These are phyloP conservation scores for Saturnispora sekii DNA, from an alignment of 805 yeast species.

Conservation along the genomic window DNA sequence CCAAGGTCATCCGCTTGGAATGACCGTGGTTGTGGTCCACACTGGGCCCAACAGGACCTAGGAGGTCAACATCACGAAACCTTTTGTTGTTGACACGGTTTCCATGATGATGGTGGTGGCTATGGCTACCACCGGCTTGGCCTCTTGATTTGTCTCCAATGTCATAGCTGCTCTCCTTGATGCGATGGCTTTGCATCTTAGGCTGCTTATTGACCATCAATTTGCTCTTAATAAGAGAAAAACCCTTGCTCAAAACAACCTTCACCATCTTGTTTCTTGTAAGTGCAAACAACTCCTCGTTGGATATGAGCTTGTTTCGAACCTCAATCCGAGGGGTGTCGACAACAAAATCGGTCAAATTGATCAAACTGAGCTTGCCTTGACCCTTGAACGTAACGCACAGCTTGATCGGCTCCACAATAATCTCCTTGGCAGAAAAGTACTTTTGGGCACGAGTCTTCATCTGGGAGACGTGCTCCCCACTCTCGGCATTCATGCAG, in stretches of 20 bases:
- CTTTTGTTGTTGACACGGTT: conserved; percentile 3
- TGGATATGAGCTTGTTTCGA: conserved; percentile 58
- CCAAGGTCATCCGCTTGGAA: background rate
- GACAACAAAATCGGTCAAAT: conserved; percentile 64
- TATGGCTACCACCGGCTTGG: background rate
- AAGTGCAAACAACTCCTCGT: conserved; percentile 53
- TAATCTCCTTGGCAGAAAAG: conserved; percentile 29
- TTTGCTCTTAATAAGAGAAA: conserved; percentile 71
- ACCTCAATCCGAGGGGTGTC: conserved; percentile 55
- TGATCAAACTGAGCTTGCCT: conserved; percentile 57
- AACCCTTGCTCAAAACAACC: conserved; percentile 54
- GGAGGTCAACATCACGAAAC: conserved; percentile 9
- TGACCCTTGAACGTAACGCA: conserved; percentile 73
- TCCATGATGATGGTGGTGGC: conserved; percentile 1
- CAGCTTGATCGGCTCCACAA: conserved; percentile 26
- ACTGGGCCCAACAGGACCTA: conserved; percentile 22
- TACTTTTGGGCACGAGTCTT: conserved; percentile 34
- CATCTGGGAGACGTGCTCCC: conserved; percentile 26
- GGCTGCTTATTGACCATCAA: conserved; percentile 25
- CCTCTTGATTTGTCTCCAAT: too few relatives aligned
- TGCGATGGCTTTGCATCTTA: conserved; percentile 3
- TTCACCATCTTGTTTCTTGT: conserved; percentile 52
- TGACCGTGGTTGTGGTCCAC: conserved; percentile 4
- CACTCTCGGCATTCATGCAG: background rate
- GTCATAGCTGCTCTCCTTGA: background rate